phyloP scores from a whole-genome alignment of 495 filamentous ascomycete species.

The Aspergillus saccharolyticus region DNA sequence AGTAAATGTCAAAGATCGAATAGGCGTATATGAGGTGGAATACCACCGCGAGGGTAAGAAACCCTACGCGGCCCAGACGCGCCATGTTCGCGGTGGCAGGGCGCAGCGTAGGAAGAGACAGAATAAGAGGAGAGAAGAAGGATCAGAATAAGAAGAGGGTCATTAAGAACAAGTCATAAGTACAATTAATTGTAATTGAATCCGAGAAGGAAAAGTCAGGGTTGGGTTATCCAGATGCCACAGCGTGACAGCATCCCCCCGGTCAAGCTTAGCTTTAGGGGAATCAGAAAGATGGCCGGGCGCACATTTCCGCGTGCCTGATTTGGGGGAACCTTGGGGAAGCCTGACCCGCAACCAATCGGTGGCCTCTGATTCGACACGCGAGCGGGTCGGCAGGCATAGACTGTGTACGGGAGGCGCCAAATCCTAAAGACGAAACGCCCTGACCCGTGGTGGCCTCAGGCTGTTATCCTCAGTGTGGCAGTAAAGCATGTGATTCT shows the following conservation, averaged over 20 bases:
- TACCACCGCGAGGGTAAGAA: conserved; percentile 83
- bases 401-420: conserved; percentile 1
- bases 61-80: conserved; percentile 76
- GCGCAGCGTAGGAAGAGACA: conserved; percentile 2
- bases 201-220: conserved; percentile 12
- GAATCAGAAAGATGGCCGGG: conserved; percentile 9
- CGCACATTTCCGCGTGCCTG: conserved; percentile 9
- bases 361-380: conserved; percentile 21
- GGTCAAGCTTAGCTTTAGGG: conserved; percentile 4
- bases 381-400: conserved; percentile 9
- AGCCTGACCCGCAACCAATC: conserved; percentile 33
- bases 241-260: background rate
- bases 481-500: conserved; percentile 26
- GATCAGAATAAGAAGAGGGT: background rate
- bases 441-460: background rate
- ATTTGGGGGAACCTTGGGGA: conserved; percentile 26
- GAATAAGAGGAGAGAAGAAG: conserved; percentile 15
- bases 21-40: conserved; percentile 95
- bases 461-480: background rate
- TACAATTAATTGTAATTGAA: background rate
- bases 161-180: background rate
- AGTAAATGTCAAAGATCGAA: conserved; percentile 99
- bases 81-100: conserved; percentile 53
- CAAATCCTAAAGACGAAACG: background rate
- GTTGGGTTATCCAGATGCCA: conserved; percentile 11